Evolutionary conservation across 805 yeast species (phyloP).

Genomic region (Starmerella cellae): DNA sequence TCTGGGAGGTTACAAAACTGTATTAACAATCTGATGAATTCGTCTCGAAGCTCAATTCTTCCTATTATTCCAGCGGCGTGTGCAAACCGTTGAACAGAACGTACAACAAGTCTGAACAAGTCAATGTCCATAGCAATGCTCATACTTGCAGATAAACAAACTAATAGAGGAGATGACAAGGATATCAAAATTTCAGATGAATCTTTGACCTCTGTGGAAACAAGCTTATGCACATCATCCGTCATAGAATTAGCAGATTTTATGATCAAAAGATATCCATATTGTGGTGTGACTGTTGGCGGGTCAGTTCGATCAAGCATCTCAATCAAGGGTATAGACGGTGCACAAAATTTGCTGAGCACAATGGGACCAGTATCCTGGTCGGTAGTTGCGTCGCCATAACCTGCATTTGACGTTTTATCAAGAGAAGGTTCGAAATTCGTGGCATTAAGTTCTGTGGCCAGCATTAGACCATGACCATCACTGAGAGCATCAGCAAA

Average conservation of each 20-base stretch:
- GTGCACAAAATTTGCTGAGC: constrained; percentile 4
- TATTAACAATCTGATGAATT: constrained; percentile 30
- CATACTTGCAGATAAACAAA: constrained; percentile 39
- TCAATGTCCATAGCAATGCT: constrained; percentile 60
- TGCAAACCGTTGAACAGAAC: constrained; percentile 67
- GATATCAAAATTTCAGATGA: constrained; percentile 5
- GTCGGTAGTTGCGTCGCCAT: background rate
- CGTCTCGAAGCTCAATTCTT: constrained; percentile 43
- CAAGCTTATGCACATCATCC: constrained; percentile 46
- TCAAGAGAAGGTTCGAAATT: background rate
- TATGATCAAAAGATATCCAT: constrained; percentile 45
- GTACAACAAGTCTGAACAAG: constrained; percentile 48
- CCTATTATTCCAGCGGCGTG: constrained; percentile 74
- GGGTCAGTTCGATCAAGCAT: constrained; percentile 70
- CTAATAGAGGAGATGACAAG: constrained; percentile 27
- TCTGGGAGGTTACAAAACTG: constrained; percentile 18
- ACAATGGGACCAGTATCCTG: background rate
- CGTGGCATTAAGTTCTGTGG: constrained; percentile 6
- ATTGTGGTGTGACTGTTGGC: constrained; percentile 52
- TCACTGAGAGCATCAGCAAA: constrained; percentile 13
- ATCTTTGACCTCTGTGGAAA: constrained; percentile 28
- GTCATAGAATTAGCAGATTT: constrained; percentile 41
- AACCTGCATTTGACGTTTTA: background rate
- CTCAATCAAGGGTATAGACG: constrained; percentile 35
- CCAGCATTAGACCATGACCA: constrained; percentile 9